Evolutionary conservation across 352 stramenopile species (phyloP).

Genomic region (Globisporangium takayamanum): DNA sequence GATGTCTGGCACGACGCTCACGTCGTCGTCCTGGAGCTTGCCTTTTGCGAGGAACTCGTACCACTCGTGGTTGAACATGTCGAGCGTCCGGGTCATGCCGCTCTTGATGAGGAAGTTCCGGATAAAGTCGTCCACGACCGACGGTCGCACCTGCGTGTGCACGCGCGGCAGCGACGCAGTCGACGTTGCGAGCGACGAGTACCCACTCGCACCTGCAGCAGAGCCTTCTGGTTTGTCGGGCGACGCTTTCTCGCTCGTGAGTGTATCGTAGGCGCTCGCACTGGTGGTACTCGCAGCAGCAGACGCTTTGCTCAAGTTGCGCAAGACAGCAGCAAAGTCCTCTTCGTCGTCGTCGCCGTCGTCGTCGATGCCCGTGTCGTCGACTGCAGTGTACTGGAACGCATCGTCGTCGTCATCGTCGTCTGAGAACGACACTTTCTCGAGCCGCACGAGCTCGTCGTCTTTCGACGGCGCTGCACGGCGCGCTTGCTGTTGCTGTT

Average conservation of each 20-base stretch:
- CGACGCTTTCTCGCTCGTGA: conserved; percentile 5
- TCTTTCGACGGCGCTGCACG: conserved; percentile 6
- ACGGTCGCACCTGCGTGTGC: conserved; percentile 71
- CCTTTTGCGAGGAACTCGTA: conserved; percentile 92
- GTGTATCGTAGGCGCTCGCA: conserved; percentile 15
- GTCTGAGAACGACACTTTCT: conserved; percentile 81
- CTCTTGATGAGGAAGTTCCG: conserved; percentile 95
- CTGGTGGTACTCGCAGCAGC: conserved; percentile 11
- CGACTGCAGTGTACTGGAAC: conserved; percentile 79
- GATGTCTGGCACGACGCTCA: conserved; percentile 90
- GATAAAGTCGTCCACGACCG: conserved; percentile 93
- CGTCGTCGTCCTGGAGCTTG: conserved; percentile 86
- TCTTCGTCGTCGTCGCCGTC: conserved; percentile 63
- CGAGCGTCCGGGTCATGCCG: conserved; percentile 84
- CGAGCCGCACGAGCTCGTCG: conserved; percentile 80
- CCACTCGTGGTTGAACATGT: conserved; percentile 95
- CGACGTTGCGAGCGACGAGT: neutral
- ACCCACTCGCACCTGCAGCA: neutral
- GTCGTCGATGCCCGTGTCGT: conserved; percentile 37
- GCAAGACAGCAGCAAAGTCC: conserved; percentile 79
- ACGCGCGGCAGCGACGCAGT: conserved; percentile 17
- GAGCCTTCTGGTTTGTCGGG: conserved; percentile 12
- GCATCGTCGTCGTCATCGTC: conserved; percentile 72
- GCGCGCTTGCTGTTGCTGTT: neutral
- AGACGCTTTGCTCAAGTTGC: conserved; percentile 62